phyloP scores from a whole-genome alignment of 192 early-diverging fungal species.

The Coemansia sp. region DNA sequence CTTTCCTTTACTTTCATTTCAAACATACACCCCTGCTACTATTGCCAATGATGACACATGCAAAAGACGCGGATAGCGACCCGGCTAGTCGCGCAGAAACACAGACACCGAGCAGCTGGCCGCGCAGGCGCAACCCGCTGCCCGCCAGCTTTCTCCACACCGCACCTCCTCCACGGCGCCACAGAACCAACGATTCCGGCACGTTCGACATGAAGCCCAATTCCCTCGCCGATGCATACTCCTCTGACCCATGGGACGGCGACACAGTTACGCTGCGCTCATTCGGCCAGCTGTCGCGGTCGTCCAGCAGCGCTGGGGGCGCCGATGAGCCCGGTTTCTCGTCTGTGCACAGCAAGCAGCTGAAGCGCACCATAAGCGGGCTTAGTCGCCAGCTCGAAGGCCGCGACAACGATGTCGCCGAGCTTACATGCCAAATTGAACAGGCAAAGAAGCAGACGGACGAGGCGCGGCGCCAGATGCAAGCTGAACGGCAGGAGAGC shows the following conservation, averaged over 20 bases:
- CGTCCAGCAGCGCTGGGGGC: slow-evolving; percentile 12
- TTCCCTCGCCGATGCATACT: not conserved
- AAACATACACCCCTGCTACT: not conserved
- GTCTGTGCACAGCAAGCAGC: slow-evolving; percentile 25
- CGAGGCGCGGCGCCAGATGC: slow-evolving; percentile 17
- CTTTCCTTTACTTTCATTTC: not conserved
- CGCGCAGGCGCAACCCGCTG: slow-evolving; percentile 43
- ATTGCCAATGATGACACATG: not conserved
- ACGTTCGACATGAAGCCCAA: not conserved
- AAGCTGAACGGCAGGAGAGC: slow-evolving; percentile 5
- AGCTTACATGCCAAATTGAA: slow-evolving; percentile 14
- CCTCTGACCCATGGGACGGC: slow-evolving; percentile 27
- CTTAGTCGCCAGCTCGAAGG: slow-evolving; percentile 29
- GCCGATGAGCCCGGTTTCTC: slow-evolving; percentile 10
- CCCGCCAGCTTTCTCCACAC: slow-evolving; percentile 23
- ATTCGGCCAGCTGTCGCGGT: slow-evolving; percentile 1
- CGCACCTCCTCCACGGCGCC: slow-evolving; percentile 28
- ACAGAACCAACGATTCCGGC: slow-evolving; percentile 4
- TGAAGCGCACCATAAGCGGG: slow-evolving; percentile 30
- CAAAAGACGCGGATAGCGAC: slow-evolving; percentile 4
- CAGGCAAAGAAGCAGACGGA: slow-evolving; percentile 19
- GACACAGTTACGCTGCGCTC: slow-evolving; percentile 21
- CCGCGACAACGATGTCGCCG: slow-evolving; percentile 25
- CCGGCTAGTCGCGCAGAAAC: not conserved
- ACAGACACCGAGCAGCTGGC: slow-evolving; percentile 26